Evolutionary conservation across 208 protist genomes (phyloP).

Genomic region (Trypanosomatidae sp.): DNA sequence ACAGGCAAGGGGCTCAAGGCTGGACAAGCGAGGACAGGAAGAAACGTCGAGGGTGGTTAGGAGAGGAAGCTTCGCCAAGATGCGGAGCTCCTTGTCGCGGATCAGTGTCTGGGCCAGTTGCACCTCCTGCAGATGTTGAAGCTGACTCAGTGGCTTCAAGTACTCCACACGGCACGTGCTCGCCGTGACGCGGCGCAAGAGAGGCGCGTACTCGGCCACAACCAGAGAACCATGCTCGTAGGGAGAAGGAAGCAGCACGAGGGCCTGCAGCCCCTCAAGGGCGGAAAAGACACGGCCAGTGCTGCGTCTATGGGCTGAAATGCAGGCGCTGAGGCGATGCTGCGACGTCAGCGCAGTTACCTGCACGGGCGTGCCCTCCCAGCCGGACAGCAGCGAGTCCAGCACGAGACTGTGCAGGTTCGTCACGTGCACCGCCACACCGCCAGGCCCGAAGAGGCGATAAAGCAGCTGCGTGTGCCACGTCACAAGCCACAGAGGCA

Average conservation of each 20-base stretch:
- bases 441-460: conserved; percentile 15
- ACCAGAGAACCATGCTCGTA: conserved; percentile 24
- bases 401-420: conserved; percentile 16
- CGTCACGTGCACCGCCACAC: conserved; percentile 13
- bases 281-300: conserved; percentile 11
- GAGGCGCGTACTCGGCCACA: conserved; percentile 28
- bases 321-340: conserved; percentile 14
- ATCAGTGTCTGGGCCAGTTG: conserved; percentile 35
- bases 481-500: conserved; percentile 24
- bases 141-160: conserved; percentile 25
- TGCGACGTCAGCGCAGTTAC: conserved; percentile 14
- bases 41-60: conserved; percentile 38
- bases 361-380: conserved; percentile 18
- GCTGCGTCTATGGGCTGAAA: conserved; percentile 7
- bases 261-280: conserved; percentile 12
- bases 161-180: conserved; percentile 24
- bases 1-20: conserved; percentile 31
- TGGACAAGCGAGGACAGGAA: conserved; percentile 38
- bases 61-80: conserved; percentile 33
- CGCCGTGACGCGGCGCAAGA: conserved; percentile 28
- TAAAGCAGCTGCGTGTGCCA: conserved; percentile 23
- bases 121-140: conserved; percentile 29
- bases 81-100: conserved; percentile 35
- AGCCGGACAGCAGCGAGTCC: conserved; percentile 13
- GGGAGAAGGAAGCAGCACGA: conserved; percentile 25